Percentiles rank a stretch among this genome's conserved stretches.
Conservation (phyloP, 75 land plant species). For the Sequoiadendron giganteum region DNA sequence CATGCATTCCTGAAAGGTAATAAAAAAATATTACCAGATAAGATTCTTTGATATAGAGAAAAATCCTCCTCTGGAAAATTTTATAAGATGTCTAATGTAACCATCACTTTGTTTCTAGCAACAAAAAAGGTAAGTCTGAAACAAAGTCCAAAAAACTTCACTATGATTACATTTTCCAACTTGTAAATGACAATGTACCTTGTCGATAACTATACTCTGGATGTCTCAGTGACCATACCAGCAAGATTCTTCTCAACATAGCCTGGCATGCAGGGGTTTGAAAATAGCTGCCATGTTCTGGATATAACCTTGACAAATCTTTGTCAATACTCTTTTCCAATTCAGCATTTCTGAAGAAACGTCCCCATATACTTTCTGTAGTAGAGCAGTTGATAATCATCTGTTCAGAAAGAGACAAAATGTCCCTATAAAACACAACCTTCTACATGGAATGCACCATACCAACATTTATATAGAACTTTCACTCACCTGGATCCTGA, state of each 20-base stretch:
- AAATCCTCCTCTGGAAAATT: not conserved
- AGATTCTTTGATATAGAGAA: not conserved
- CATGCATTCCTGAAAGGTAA: slow-evolving; percentile 83
- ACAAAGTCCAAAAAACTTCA: not conserved
- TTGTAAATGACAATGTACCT: slow-evolving; percentile 45
- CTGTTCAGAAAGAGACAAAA: slow-evolving; percentile 12
- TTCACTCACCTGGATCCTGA: slow-evolving; percentile 75
- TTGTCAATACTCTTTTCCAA: slow-evolving; percentile 78
- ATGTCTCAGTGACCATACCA: slow-evolving; percentile 81
- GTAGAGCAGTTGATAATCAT: slow-evolving; percentile 8
- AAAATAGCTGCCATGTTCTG: slow-evolving; percentile 82
- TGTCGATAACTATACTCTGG: slow-evolving; percentile 81
- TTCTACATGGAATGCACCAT: not conserved
- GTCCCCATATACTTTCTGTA: slow-evolving; percentile 92
- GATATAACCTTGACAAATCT: slow-evolving; percentile 84
- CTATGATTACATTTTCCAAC: not conserved
- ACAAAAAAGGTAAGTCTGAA: not conserved
- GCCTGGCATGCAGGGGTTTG: slow-evolving; percentile 83
- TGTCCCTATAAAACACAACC: slow-evolving; percentile 10
- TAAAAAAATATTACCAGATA: slow-evolving; percentile 1
- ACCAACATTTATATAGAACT: not conserved
- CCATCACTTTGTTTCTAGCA: not conserved
- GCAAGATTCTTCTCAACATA: slow-evolving; percentile 68
- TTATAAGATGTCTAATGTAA: not conserved
- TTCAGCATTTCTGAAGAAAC: slow-evolving; percentile 82